Percentiles rank a stretch among this genome's conserved stretches.
Conservation (phyloP, 768 basidiomycete species). For the Phanerochaete sordida region DNA sequence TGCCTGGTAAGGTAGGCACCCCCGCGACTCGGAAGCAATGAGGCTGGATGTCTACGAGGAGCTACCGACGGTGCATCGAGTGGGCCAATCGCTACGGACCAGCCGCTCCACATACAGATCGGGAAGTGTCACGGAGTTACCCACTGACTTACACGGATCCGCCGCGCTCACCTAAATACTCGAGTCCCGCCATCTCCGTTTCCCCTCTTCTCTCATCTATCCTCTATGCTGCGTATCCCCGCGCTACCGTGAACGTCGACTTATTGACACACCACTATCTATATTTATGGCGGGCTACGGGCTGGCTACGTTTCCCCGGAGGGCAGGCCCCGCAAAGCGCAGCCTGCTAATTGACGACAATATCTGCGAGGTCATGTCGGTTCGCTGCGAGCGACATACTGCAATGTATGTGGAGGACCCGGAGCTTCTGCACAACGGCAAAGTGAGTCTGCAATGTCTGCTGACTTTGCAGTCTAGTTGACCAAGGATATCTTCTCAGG, state of each 20-base stretch:
- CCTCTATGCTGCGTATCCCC: neutral
- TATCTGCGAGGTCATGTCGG: neutral
- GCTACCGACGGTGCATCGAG: too few relatives aligned
- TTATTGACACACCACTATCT: neutral
- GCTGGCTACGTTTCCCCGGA: neutral
- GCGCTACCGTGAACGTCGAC: neutral
- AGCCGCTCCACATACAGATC: neutral
- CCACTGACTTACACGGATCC: neutral
- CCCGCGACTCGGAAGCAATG: too few relatives aligned
- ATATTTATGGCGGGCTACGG: neutral
- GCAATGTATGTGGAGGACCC: neutral
- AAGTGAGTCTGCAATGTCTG: neutral
- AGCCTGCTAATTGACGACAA: neutral
- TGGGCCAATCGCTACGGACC: neutral
- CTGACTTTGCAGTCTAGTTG: neutral
- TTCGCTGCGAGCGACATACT: neutral
- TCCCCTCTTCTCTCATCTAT: neutral
- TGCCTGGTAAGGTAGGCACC: neutral
- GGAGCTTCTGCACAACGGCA: neutral
- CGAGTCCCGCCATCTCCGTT: neutral
- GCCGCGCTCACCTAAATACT: neutral
- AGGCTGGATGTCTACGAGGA: too few relatives aligned
- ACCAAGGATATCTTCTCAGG: neutral
- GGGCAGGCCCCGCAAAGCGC: slow-evolving; percentile 2
- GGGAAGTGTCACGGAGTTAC: neutral